Conservation (phyloP, 441 rosid species). For the Gossypium davidsonii region DNA sequence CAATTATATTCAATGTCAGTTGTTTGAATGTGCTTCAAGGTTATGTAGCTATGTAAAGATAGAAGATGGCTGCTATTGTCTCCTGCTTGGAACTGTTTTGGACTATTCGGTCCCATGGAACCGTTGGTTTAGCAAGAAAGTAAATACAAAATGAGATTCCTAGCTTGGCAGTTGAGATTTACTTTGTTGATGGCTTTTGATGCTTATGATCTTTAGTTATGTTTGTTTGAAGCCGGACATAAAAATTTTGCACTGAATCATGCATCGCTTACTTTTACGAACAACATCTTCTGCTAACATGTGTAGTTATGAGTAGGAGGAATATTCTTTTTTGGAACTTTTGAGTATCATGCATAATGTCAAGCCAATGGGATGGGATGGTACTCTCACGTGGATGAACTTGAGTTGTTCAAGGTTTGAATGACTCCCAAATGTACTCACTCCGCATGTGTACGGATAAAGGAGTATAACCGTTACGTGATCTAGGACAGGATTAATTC, state of each 20-base stretch:
- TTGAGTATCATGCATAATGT: background rate
- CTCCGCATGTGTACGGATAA: background rate
- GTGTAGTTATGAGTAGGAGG: background rate
- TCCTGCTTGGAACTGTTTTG: background rate
- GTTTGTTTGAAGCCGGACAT: background rate
- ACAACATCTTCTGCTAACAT: background rate
- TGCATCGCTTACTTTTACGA: background rate
- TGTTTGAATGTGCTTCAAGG: constrained; percentile 11
- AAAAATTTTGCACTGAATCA: background rate
- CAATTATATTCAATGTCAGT: background rate
- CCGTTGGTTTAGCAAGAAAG: background rate
- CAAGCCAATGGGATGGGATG: background rate
- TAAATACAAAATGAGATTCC: background rate
- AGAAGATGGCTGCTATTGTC: background rate
- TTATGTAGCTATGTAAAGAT: background rate
- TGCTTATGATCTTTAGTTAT: constrained; percentile 1
- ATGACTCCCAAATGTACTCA: background rate
- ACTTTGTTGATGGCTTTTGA: background rate
- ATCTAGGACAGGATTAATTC: background rate
- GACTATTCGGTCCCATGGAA: constrained; percentile 5
- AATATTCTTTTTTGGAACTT: constrained; percentile 7
- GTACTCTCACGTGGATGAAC: background rate
- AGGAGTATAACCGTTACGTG: background rate
- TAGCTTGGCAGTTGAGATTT: background rate
- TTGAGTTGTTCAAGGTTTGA: background rate